Conservation (phyloP, 1,284 basidiomycete genomes). For the Pseudozyma thailandica region DNA sequence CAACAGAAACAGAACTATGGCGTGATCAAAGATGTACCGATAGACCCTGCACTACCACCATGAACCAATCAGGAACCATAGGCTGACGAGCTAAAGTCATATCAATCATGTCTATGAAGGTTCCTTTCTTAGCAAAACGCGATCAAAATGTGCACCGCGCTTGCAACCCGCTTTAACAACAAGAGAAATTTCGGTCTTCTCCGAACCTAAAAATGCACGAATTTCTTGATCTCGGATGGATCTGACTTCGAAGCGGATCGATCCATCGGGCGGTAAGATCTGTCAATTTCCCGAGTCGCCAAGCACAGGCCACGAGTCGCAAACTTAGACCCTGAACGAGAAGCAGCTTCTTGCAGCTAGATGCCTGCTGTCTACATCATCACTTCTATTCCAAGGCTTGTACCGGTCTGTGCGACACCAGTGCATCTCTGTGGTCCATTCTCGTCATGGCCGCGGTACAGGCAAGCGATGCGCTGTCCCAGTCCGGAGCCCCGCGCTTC, state of each 20-base stretch:
- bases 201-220: no score
- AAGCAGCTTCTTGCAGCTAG: no score
- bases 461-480: not conserved
- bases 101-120: not conserved
- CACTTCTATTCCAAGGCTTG: not conserved
- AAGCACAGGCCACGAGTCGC: conserved; percentile 31
- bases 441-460: conserved; percentile 21
- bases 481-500: conserved; percentile 5
- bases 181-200: no score
- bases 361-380: no score
- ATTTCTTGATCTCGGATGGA: no score
- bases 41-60: conserved; percentile 2
- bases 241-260: not conserved
- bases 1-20: conserved; percentile 15
- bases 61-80: conserved; percentile 10
- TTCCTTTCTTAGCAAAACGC: no score
- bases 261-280: not conserved
- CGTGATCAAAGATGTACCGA: conserved; percentile 18
- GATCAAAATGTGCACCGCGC: no score
- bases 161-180: no score
- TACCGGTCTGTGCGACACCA: not conserved
- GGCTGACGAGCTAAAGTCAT: not conserved
- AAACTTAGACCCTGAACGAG: no score
- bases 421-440: not conserved
- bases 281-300: not conserved